Evolutionary conservation across 306 rosid species (phyloP).

Genomic region (Oemleria cerasiformis): DNA sequence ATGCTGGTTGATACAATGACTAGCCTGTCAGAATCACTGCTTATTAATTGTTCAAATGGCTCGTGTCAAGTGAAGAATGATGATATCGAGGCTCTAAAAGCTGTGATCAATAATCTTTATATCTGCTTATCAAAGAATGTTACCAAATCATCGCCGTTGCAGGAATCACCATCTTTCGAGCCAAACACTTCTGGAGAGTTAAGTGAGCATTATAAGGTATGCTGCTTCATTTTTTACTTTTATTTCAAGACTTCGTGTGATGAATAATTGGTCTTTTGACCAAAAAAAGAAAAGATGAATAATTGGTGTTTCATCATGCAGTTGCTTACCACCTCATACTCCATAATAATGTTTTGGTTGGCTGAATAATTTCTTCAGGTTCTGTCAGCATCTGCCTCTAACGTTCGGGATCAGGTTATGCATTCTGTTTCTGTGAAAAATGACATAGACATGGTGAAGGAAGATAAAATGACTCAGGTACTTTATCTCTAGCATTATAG

Average conservation of each 20-base stretch:
- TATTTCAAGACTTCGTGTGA: neutral
- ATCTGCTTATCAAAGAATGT: slow-evolving; percentile 45
- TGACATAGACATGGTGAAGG: slow-evolving; percentile 40
- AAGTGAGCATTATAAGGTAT: slow-evolving; percentile 47
- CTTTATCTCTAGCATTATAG: slow-evolving; percentile 1
- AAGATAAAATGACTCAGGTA: slow-evolving; percentile 74
- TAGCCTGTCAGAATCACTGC: slow-evolving; percentile 63
- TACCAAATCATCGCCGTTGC: slow-evolving; percentile 25
- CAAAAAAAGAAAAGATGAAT: too few species aligned
- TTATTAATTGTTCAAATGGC: slow-evolving; percentile 46
- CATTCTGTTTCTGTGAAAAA: slow-evolving; percentile 32
- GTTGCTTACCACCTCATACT: neutral
- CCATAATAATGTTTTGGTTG: neutral
- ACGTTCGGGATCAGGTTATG: slow-evolving; percentile 28
- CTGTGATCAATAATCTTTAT: slow-evolving; percentile 56
- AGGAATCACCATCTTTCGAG: slow-evolving; percentile 32
- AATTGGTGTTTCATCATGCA: neutral
- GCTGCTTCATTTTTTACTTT: slow-evolving; percentile 8
- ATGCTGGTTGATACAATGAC: slow-evolving; percentile 53
- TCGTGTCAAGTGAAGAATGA: slow-evolving; percentile 41
- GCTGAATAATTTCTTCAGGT: slow-evolving; percentile 35
- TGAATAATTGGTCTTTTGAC: neutral
- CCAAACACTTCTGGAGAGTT: slow-evolving; percentile 36
- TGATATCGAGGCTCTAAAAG: slow-evolving; percentile 42
- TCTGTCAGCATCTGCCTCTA: slow-evolving; percentile 27